These are phyloP conservation scores for Fomitiporia mediterranea DNA, from an alignment of 1,284 basidiomycete species.

Conservation along the genomic window DNA sequence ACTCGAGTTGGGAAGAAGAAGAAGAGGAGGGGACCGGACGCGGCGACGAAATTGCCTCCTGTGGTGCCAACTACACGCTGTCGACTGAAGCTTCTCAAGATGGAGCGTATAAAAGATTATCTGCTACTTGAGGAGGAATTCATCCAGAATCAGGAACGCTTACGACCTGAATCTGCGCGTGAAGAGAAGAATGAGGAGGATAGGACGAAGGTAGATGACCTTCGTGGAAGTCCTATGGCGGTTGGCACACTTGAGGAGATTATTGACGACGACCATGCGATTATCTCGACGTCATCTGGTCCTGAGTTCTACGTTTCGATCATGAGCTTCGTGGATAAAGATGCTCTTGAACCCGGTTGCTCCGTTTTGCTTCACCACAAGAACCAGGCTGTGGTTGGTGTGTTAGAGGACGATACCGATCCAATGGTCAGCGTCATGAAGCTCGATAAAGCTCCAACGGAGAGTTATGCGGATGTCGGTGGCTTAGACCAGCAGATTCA, in stretches of 20 bases:
- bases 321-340: slow-evolving; percentile 99
- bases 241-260: slow-evolving; percentile 99
- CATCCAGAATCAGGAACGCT: slow-evolving; percentile 90
- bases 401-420: slow-evolving; percentile 95
- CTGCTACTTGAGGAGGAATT: slow-evolving; percentile 97
- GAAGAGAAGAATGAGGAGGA: slow-evolving; percentile 98
- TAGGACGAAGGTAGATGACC: slow-evolving; percentile 88
- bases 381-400: slow-evolving; percentile 92
- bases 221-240: slow-evolving; percentile 94
- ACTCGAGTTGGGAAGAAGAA: slow-evolving; percentile 96
- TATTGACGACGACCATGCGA: slow-evolving; percentile 99
- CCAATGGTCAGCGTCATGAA: slow-evolving; percentile 99
- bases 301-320: slow-evolving; percentile 99
- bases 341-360: slow-evolving; percentile 94
- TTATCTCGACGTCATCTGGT: slow-evolving; percentile 92
- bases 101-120: slow-evolving; percentile 98
- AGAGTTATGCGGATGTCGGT: slow-evolving; percentile 98
- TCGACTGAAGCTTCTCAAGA: slow-evolving; percentile 92
- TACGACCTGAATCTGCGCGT: slow-evolving; percentile 75
- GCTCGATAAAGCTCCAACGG: slow-evolving; percentile 96
- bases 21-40: slow-evolving; percentile 85
- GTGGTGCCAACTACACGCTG: slow-evolving; percentile 96
- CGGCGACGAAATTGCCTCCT: slow-evolving; percentile 88
- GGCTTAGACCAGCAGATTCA: slow-evolving; percentile 96
- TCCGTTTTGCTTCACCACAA: slow-evolving; percentile 96